Conservation (phyloP, 352 stramenopile genomes). For the Phytophthora fragariaefolia region DNA sequence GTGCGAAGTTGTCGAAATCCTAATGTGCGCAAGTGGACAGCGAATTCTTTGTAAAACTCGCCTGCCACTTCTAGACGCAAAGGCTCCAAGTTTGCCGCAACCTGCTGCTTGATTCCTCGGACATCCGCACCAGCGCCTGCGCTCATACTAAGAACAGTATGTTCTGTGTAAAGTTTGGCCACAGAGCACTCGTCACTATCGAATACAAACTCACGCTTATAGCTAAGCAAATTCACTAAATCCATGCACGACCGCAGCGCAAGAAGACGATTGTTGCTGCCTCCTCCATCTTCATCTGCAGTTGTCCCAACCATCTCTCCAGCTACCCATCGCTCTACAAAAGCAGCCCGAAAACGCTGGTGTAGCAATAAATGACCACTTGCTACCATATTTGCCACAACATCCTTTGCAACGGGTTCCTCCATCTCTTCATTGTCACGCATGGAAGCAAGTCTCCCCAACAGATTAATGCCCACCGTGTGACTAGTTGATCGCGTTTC, state of each 20-base stretch:
- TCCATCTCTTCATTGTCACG: conserved; percentile 52
- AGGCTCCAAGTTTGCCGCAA: conserved; percentile 72
- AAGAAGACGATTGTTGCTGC: conserved; percentile 52
- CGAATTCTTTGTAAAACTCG: conserved; percentile 77
- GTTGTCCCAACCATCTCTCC: conserved; percentile 56
- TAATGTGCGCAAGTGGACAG: conserved; percentile 58
- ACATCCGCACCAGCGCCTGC: conserved; percentile 65
- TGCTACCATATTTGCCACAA: conserved; percentile 59
- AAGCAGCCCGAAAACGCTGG: conserved; percentile 79
- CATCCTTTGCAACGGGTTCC: conserved; percentile 55
- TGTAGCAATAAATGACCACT: conserved; percentile 69
- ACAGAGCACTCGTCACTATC: conserved; percentile 67
- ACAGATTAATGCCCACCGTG: conserved; percentile 55
- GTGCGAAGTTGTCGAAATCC: conserved; percentile 72
- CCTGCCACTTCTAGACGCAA: conserved; percentile 72
- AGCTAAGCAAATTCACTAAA: conserved; percentile 84
- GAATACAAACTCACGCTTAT: conserved; percentile 90
- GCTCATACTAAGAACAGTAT: conserved; percentile 78
- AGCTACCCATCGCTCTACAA: conserved; percentile 70
- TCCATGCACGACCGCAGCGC: conserved; percentile 82
- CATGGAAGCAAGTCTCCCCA: conserved; percentile 55
- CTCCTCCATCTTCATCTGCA: conserved; percentile 53
- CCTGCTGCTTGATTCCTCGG: conserved; percentile 74
- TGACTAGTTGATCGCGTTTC: conserved; percentile 64
- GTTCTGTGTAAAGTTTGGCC: conserved; percentile 79